Evolutionary conservation across 768 basidiomycete genomes (phyloP), one percentile per base, ranked within the genome.

Genomic region (Piloderma croceum): DNA sequence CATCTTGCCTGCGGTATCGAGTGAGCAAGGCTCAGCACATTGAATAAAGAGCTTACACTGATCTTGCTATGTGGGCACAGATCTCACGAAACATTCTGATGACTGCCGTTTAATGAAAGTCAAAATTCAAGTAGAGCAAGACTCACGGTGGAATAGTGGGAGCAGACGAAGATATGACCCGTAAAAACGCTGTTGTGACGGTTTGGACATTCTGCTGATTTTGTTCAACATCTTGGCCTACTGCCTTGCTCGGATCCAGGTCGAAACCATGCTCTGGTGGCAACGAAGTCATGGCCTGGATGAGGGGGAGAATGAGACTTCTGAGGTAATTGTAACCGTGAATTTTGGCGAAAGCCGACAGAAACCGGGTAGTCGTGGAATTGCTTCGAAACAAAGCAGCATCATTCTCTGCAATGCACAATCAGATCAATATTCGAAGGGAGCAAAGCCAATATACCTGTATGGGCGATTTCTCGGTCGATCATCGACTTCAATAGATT

Each of bases 301-400:
- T 72, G 22, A 94, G 68, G 3, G 90, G 89, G 31, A 74, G 67
- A 34, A 94, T 74, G 18, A 93, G 70, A 33, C 73, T 77, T 15
- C 91, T 76, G n/a, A 96, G 68, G 59, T 94, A 96, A 42, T 82
- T 81, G 59, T 94, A 96, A 4, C 92, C 93, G 45, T 92, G 89
- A n/a, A 85, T 78, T 54, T 74, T 81, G 3, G 88, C 89, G 51
- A 93, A 93, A 2, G 81, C 78, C 5, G 89, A 89, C 33, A 96
- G 64, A 43, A 97, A 82, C 31, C 86, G 69, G n/a, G 86, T 87
- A 51, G 83, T 90, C 1, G 86, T 87, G 3, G 86, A 83, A 58
- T 94, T 96, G 45, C 85, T 73, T 36, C 93, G 74, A 67, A 97
- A 96, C 6, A 97, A 64, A n/a, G 76, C 73, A 1, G 81, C 70